Evolutionary conservation across 1,284 basidiomycete genomes (phyloP).

Genomic region (Retiboletus flavoniger): DNA sequence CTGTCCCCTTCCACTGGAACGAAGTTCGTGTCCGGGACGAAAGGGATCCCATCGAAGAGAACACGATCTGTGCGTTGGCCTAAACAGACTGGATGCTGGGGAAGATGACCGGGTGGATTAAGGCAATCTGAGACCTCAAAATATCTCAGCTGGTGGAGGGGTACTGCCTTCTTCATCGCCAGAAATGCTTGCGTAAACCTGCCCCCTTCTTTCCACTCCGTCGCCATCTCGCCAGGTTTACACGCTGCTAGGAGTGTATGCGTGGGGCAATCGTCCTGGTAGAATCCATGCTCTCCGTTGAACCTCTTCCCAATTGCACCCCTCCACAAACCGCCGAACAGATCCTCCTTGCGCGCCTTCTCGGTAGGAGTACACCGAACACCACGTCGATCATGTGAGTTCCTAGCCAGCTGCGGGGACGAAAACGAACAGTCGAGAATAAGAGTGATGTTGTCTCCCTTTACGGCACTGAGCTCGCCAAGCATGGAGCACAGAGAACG

Average conservation of each 20-base stretch:
- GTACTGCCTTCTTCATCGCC: slow-evolving; percentile 41
- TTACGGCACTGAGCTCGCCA: slow-evolving; percentile 48
- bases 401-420: slow-evolving; percentile 39
- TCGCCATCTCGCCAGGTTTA: slow-evolving; percentile 48
- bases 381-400: slow-evolving; percentile 43
- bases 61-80: slow-evolving; percentile 50
- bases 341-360: slow-evolving; percentile 50
- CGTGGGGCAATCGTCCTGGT: slow-evolving; percentile 39
- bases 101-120: slow-evolving; percentile 27
- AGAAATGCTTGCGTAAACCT: slow-evolving; percentile 56
- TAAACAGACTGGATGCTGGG: slow-evolving; percentile 51
- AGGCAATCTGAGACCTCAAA: slow-evolving; percentile 48
- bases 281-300: slow-evolving; percentile 46
- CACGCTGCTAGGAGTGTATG: slow-evolving; percentile 60
- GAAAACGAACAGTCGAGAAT: slow-evolving; percentile 66
- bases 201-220: slow-evolving; percentile 60
- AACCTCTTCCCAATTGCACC: slow-evolving; percentile 42
- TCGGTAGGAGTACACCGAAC: slow-evolving; percentile 55
- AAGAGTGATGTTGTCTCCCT: slow-evolving; percentile 67
- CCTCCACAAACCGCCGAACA: slow-evolving; percentile 53
- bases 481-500: slow-evolving; percentile 61
- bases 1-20: slow-evolving; percentile 44
- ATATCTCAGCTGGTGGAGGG: slow-evolving; percentile 55
- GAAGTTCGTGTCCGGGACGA: slow-evolving; percentile 47
- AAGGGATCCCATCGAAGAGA: slow-evolving; percentile 56